A percentile compares a stretch with the other conserved stretches of the same genome.
Conservation (phyloP, 108 stramenopile genomes). For the Parmales sp. region DNA sequence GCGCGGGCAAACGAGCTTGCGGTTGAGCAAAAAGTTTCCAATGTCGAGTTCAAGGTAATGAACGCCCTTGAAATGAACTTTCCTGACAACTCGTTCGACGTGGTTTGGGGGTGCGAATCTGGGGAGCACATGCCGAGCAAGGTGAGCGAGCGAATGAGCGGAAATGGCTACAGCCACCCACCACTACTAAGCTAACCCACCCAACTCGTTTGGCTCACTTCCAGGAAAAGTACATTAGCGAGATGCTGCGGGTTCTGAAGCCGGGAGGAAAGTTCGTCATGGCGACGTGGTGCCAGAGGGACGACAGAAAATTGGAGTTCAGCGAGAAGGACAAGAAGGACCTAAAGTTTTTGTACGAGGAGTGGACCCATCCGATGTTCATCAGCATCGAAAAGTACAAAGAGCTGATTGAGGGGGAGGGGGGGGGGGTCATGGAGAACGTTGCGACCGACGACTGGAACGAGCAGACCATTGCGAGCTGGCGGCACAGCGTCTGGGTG, state of each 20-base stretch:
- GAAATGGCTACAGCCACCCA: too few species aligned
- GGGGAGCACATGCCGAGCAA: constrained; percentile 99
- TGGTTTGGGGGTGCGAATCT: constrained; percentile 94
- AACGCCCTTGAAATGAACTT: constrained; percentile 90
- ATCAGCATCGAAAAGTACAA: constrained; percentile 83
- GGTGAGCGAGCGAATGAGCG: too few species aligned
- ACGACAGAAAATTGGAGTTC: constrained; percentile 68
- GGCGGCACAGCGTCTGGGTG: constrained; percentile 90
- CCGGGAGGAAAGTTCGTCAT: constrained; percentile 92
- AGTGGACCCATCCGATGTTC: constrained; percentile 95
- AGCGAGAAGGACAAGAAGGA: constrained; percentile 50
- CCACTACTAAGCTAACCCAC: too few species aligned
- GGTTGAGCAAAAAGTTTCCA: constrained; percentile 52
- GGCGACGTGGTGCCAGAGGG: constrained; percentile 94
- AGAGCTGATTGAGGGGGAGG: constrained; percentile 61
- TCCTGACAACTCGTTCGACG: constrained; percentile 83
- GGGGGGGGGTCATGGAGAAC: constrained; percentile 70
- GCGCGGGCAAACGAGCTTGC: constrained; percentile 83
- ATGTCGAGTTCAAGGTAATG: constrained; percentile 83
- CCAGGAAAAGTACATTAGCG: constrained; percentile 79
- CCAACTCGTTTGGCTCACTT: too few species aligned
- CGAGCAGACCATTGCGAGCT: constrained; percentile 72
- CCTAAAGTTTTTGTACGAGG: constrained; percentile 88
- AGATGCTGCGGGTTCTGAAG: constrained; percentile 94
- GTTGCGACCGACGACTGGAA: constrained; percentile 81